Evolutionary conservation across 176 grass and related monocot species (phyloP), one percentile per base, ranked within the genome.

Genomic region (Hordeum marinum): DNA sequence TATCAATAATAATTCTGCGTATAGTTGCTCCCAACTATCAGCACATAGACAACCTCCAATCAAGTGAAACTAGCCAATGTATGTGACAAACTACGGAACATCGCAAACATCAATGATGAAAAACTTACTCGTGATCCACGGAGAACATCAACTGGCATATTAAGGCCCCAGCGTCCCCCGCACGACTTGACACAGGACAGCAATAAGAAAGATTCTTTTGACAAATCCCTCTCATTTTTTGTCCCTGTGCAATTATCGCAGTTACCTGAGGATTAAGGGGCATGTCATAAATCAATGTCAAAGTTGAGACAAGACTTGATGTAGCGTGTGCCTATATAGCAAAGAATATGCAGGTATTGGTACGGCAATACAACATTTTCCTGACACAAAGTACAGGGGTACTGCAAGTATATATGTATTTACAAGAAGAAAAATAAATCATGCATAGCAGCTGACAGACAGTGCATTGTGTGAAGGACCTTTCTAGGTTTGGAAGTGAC

Each of bases 141-240:
- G 81, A 98, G 96, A 92, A 98, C 78, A 75, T 95, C 96, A 63
- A 95, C 75, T 66, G 91, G 96, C 86, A 98, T 89, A 87, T 98
- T 95, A 75, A 94, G 88, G 68, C 96, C 96, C 86, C 93, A 98
- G 40, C 40, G 68, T 57, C 96, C 93, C 40, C 96, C 89, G 64
- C 96, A 98, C 59, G 87, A 98, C 82, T 87, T 95, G 80, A 98
- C 89, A 83, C 91, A 95, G 41, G 96, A 98, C 50, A 98, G 54
- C 76, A 98, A 85, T 75, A 98, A 90, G 81, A 93, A 93, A 4
- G 85, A 85, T 90, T 95, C 96, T 94, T 83, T 95, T 85, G 96
- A 92, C 58, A 98, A 75, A 85, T 98, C 89, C 85, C 85, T 92
- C 81, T 89, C 83, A n/a, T 68, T 92, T 90, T 90, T 95, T 76